Conservation (phyloP, 495 filamentous ascomycete genomes). For the Daldinia decipiens region DNA sequence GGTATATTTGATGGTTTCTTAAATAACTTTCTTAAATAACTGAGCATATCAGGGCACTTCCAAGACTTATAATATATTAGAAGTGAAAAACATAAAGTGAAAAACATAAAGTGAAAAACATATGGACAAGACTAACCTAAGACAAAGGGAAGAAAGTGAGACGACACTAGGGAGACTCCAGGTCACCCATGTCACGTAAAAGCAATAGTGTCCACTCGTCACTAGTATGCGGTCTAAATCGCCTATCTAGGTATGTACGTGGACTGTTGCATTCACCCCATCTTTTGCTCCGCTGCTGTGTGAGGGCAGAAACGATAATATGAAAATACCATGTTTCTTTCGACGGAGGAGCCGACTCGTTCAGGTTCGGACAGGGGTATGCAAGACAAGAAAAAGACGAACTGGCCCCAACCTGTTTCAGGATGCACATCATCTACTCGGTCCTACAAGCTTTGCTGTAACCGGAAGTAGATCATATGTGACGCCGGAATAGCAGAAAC, state of each 20-base stretch:
- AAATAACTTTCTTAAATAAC: not conserved
- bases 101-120: not conserved
- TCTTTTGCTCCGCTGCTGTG: not conserved
- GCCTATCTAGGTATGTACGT: not conserved
- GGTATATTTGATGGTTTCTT: not conserved
- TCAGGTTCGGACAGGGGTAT: not conserved
- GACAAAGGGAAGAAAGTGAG: not conserved
- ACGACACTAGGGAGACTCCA: not conserved
- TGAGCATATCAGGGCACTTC: not conserved
- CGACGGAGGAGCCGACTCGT: not conserved
- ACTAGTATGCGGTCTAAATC: not conserved
- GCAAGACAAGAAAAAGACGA: not conserved
- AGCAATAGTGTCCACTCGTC: not conserved
- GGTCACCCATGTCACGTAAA: not conserved
- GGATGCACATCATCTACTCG: not conserved
- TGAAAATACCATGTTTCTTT: not conserved
- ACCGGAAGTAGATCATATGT: slow-evolving; percentile 6
- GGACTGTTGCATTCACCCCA: not conserved
- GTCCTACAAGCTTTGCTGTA: not conserved
- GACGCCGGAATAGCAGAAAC: not conserved
- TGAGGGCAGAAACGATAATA: not conserved
- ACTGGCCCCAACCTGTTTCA: not conserved
- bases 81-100: not conserved
- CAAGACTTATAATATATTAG: too few species aligned
- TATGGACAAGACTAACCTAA: not conserved